Percentiles rank a stretch among this genome's conserved stretches.
Conservation (phyloP, 345 rosid genomes). For the Citrus glauca region DNA sequence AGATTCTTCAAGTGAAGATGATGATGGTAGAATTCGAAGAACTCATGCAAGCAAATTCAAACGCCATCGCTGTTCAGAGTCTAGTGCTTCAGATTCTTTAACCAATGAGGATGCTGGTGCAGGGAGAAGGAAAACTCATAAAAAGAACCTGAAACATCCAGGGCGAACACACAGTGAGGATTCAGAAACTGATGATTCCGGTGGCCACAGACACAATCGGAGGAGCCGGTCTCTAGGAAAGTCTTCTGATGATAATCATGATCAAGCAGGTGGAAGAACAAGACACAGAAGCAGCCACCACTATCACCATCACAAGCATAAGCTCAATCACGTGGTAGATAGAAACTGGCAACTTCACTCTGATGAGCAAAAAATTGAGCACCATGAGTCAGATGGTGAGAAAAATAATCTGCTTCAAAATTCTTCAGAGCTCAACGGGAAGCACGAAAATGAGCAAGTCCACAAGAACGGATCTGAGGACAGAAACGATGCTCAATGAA, state of each 20-base stretch:
- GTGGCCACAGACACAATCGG: neutral
- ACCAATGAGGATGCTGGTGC: conserved; percentile 27
- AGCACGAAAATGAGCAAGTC: neutral
- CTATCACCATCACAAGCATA: conserved; percentile 26
- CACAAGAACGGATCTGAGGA: neutral
- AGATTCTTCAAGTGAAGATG: conserved; percentile 31
- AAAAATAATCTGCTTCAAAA: neutral
- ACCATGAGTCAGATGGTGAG: neutral
- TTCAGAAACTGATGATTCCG: conserved; percentile 27
- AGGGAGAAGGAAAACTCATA: conserved; percentile 18
- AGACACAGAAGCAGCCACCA: conserved; percentile 25
- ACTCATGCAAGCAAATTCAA: conserved; percentile 33
- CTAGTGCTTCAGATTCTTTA: conserved; percentile 29
- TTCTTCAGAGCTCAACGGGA: conserved; percentile 9
- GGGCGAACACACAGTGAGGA: conserved; percentile 12
- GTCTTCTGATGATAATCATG: conserved; percentile 36
- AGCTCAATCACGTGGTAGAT: conserved; percentile 5
- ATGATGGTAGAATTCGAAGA: conserved; percentile 26
- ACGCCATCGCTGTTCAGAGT: conserved; percentile 22
- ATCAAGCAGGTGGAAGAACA: conserved; percentile 14
- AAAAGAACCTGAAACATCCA: conserved; percentile 24
- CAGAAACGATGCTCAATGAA: neutral
- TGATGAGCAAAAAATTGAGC: neutral
- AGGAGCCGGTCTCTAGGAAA: conserved; percentile 28
- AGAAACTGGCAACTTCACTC: conserved; percentile 5